Percentiles rank a stretch among this genome's conserved stretches.
phyloP scores from a whole-genome alignment of 495 filamentous ascomycete species.

The Viridothelium virens region DNA sequence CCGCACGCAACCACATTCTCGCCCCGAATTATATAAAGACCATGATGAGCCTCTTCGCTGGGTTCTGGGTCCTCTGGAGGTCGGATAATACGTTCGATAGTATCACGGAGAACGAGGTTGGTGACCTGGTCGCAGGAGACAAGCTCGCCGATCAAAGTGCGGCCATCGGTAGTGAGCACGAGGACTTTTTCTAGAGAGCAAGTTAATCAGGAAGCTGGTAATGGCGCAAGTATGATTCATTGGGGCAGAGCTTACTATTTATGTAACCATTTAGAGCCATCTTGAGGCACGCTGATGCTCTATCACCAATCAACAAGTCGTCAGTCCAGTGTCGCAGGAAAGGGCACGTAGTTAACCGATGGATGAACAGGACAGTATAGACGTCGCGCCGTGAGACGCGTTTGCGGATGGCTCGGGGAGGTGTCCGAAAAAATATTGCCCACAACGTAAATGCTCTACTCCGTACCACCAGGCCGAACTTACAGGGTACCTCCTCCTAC shows the following conservation, averaged over 20 bases:
- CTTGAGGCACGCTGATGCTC: background rate
- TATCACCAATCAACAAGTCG: background rate
- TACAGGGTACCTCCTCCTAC: too few relatives aligned
- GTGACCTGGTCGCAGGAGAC: constrained; percentile 85
- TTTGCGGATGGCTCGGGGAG: too few relatives aligned
- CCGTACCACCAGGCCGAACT: too few relatives aligned
- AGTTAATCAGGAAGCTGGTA: constrained; percentile 10
- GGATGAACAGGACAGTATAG: background rate
- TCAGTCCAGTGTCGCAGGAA: background rate
- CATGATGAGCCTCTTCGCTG: constrained; percentile 72
- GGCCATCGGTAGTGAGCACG: constrained; percentile 86
- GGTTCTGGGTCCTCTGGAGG: constrained; percentile 72
- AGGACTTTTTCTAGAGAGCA: constrained; percentile 67
- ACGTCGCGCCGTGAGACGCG: background rate
- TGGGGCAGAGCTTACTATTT: constrained; percentile 46
- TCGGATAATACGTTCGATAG: constrained; percentile 84
- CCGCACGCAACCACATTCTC: constrained; percentile 93
- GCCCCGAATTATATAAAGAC: constrained; percentile 84
- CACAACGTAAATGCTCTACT: too few relatives aligned
- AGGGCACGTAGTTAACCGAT: background rate
- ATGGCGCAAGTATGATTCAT: constrained; percentile 13
- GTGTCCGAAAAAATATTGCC: too few relatives aligned
- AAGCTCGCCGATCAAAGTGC: constrained; percentile 75
- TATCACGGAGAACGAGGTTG: constrained; percentile 78
- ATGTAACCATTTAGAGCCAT: constrained; percentile 64